Conservation (phyloP, 2,329 filamentous ascomycete species). For the Alternaria ventricosa region DNA sequence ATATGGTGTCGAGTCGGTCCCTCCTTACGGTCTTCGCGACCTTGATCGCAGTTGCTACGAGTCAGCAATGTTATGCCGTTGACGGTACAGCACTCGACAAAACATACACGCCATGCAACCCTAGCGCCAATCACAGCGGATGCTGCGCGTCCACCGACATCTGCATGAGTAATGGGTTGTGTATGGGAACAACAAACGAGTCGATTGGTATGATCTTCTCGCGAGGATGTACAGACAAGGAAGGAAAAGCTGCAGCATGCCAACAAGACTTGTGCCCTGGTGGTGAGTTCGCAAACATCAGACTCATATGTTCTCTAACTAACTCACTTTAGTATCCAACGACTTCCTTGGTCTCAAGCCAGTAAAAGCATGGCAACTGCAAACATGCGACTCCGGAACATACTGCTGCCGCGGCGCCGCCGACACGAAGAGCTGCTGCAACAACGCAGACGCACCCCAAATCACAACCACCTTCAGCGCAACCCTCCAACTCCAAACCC, state of each 20-base stretch:
- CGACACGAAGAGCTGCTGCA: slow-evolving; percentile 39
- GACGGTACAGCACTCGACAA: slow-evolving; percentile 37
- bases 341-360: slow-evolving; percentile 21
- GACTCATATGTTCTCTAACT: not conserved
- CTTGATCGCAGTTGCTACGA: slow-evolving; percentile 18
- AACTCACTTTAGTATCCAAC: slow-evolving; percentile 6
- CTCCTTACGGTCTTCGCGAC: slow-evolving; percentile 22
- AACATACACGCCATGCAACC: slow-evolving; percentile 40
- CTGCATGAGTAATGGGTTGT: slow-evolving; percentile 43
- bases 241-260: slow-evolving; percentile 36
- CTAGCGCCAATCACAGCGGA: slow-evolving; percentile 37
- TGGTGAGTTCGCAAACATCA: slow-evolving; percentile 25
- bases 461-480: slow-evolving; percentile 32
- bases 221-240: slow-evolving; percentile 45
- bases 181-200: slow-evolving; percentile 39
- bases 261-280: slow-evolving; percentile 36
- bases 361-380: slow-evolving; percentile 42
- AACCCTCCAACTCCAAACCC: slow-evolving; percentile 24
- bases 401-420: slow-evolving; percentile 43
- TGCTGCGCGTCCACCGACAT: slow-evolving; percentile 45
- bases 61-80: slow-evolving; percentile 40
- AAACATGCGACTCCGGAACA: slow-evolving; percentile 43
- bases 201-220: slow-evolving; percentile 44
- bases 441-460: slow-evolving; percentile 30
- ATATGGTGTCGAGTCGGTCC: slow-evolving; percentile 23